Evolutionary conservation across 164 flowering plant species (phyloP).

Genomic region (Houttuynia cordata): DNA sequence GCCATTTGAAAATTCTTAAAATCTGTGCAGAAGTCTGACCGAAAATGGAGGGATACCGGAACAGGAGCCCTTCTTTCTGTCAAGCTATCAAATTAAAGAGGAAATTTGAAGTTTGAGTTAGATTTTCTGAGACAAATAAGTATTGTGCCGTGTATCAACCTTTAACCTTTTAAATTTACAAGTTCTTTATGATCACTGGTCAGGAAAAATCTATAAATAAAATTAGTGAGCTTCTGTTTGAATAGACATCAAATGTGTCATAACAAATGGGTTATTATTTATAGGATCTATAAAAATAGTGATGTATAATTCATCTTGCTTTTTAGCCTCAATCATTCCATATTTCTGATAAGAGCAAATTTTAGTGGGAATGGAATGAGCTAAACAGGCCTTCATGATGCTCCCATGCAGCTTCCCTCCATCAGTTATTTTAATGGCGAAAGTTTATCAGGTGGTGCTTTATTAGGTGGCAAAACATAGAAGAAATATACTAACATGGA

Average conservation of each 20-base stretch:
- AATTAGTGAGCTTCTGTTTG: not conserved
- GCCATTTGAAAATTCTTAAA: no score
- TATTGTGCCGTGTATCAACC: not conserved
- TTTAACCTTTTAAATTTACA: no score
- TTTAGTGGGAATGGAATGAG: not conserved
- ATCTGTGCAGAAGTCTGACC: conserved; percentile 25
- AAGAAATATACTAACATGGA: not conserved
- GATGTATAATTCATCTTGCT: no score
- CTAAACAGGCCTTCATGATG: not conserved
- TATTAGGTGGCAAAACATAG: not conserved
- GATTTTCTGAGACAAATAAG: not conserved
- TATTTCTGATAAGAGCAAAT: not conserved
- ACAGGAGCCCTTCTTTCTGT: conserved; percentile 75
- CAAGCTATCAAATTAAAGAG: conserved; percentile 29
- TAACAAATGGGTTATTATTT: no score
- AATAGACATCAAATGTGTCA: no score
- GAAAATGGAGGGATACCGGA: conserved; percentile 49
- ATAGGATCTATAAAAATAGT: no score
- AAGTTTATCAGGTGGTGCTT: not conserved
- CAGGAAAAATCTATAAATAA: no score
- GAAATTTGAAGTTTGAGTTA: conserved; percentile 17
- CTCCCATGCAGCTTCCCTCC: not conserved
- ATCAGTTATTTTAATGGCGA: not conserved
- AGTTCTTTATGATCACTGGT: not conserved
- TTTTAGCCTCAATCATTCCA: not conserved